Evolutionary conservation across 495 filamentous ascomycete species (phyloP).

Genomic region (Cryomyces antarcticus): DNA sequence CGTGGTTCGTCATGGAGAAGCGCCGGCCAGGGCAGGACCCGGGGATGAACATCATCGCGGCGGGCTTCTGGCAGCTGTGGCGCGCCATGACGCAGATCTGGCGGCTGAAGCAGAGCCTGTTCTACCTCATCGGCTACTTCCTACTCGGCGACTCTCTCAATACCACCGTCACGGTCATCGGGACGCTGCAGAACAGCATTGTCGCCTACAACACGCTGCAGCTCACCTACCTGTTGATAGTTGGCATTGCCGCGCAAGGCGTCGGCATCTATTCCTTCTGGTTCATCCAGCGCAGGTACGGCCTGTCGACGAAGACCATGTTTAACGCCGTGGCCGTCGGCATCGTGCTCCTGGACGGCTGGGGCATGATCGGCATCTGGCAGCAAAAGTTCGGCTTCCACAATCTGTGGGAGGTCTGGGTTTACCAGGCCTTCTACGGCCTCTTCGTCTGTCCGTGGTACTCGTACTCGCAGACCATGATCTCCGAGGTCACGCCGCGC

Average conservation of each 20-base stretch:
- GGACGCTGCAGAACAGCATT: slow-evolving; percentile 39
- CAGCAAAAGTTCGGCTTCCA: slow-evolving; percentile 40
- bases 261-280: slow-evolving; percentile 42
- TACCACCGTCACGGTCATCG: slow-evolving; percentile 46
- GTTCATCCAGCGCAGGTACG: slow-evolving; percentile 31
- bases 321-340: slow-evolving; percentile 35
- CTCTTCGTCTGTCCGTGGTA: slow-evolving; percentile 50
- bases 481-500: slow-evolving; percentile 41
- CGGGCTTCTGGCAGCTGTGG: slow-evolving; percentile 37
- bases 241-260: slow-evolving; percentile 40
- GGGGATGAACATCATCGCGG: slow-evolving; percentile 25
- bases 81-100: slow-evolving; percentile 37
- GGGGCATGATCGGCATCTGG: slow-evolving; percentile 52
- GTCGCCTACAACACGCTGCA: slow-evolving; percentile 39
- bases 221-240: slow-evolving; percentile 40
- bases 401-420: slow-evolving; percentile 40
- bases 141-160: slow-evolving; percentile 43
- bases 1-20: slow-evolving; percentile 46
- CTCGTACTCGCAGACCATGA: slow-evolving; percentile 48
- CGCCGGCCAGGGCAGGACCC: slow-evolving; percentile 33
- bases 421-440: slow-evolving; percentile 43
- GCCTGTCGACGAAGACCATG: slow-evolving; percentile 38
- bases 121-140: slow-evolving; percentile 47
- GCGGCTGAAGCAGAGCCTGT: slow-evolving; percentile 39
- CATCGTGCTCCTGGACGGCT: slow-evolving; percentile 38